Conservation (phyloP, 371 early-diverging fungal genomes). For the Synchytrium microbalum region DNA sequence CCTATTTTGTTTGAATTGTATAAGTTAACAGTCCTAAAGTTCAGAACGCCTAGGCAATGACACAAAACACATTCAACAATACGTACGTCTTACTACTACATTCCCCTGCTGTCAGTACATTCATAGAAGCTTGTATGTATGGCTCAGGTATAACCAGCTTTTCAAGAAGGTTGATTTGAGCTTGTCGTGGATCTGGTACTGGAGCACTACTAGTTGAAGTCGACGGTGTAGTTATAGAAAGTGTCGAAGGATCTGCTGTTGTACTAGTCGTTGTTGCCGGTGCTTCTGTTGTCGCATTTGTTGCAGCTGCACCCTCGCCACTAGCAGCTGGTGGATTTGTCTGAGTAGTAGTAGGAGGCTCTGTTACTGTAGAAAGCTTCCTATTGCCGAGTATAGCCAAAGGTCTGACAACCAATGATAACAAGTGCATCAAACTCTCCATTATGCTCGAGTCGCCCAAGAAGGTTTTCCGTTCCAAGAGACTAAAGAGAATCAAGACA, state of each 20-base stretch:
- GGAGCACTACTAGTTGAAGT: neutral
- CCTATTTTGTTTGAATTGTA: too few species aligned
- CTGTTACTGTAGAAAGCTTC: conserved; percentile 5
- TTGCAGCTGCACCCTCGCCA: neutral
- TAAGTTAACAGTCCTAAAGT: too few species aligned
- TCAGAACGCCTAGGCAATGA: too few species aligned
- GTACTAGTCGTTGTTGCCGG: conserved; percentile 1
- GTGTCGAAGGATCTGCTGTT: conserved; percentile 7
- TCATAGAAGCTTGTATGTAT: conserved; percentile 66
- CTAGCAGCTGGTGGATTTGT: neutral
- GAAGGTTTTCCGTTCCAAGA: conserved; percentile 76
- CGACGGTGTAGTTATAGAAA: neutral
- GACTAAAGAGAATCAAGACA: conserved; percentile 69
- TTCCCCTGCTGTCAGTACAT: conserved; percentile 82
- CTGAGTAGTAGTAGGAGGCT: neutral
- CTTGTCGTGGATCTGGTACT: conserved; percentile 2
- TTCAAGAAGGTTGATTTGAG: conserved; percentile 14
- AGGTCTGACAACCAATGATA: conserved; percentile 42
- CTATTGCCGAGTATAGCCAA: conserved; percentile 16
- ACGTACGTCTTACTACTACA: conserved; percentile 73
- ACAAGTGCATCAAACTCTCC: conserved; percentile 83
- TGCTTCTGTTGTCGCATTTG: neutral
- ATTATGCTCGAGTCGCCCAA: conserved; percentile 65
- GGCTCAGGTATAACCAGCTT: conserved; percentile 31
- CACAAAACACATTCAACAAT: too few species aligned